phyloP scores from a whole-genome alignment of 2,329 filamentous ascomycete genomes.

The Sclerotinia subarctica region DNA sequence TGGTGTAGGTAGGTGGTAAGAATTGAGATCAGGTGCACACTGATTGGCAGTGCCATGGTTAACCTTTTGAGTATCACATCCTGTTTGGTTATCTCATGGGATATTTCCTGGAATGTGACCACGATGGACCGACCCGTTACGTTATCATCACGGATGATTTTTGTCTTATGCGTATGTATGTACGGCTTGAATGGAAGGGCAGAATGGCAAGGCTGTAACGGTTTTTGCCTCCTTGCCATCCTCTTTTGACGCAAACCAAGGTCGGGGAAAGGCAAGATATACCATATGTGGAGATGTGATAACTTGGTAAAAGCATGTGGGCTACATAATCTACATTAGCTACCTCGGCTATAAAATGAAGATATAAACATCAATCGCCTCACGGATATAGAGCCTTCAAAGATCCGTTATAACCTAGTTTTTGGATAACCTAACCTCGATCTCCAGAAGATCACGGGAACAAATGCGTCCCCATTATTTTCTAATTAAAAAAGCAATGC shows the following conservation, averaged over 20 bases:
- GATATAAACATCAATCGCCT: background rate
- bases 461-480: conserved; percentile 17
- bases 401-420: background rate
- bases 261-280: background rate
- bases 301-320: background rate
- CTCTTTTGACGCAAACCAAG: background rate
- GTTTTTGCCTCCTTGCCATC: background rate
- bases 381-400: background rate
- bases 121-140: conserved; percentile 18
- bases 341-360: too few relatives aligned
- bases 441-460: conserved; percentile 18
- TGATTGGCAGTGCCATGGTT: background rate
- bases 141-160: conserved; percentile 16
- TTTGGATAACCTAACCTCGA: background rate
- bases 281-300: too few relatives aligned
- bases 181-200: background rate
- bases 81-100: background rate
- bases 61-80: background rate
- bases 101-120: conserved; percentile 15
- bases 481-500: background rate
- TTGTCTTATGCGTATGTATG: background rate
- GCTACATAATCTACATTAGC: background rate
- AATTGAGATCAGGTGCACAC: conserved; percentile 1
- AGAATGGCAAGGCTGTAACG: conserved; percentile 18
- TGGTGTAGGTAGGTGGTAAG: background rate